Conservation (phyloP, 805 yeast genomes). For the Candida hungchunana region DNA sequence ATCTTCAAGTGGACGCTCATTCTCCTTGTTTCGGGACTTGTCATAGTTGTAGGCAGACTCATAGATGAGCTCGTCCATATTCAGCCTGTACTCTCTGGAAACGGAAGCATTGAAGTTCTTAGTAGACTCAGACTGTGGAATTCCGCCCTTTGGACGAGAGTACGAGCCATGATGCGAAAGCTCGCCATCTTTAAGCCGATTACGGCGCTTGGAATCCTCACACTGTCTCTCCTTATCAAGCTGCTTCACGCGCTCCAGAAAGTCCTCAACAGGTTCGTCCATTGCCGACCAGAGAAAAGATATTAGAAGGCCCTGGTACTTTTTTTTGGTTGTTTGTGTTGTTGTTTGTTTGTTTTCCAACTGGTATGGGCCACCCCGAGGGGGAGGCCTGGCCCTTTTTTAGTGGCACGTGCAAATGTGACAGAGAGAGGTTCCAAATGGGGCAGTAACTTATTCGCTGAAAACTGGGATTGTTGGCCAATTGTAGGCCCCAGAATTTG, state of each 20-base stretch:
- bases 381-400: too few species aligned
- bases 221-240: conserved; percentile 13
- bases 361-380: too few species aligned
- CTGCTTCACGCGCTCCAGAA: conserved; percentile 13
- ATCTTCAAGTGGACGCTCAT: background rate
- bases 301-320: too few species aligned
- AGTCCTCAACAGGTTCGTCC: conserved; percentile 14
- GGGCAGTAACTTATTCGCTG: too few species aligned
- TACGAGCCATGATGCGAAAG: background rate
- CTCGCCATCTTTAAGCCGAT: conserved; percentile 3
- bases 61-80: conserved; percentile 43
- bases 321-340: too few species aligned
- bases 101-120: conserved; percentile 28
- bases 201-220: conserved; percentile 7
- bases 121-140: conserved; percentile 17
- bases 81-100: conserved; percentile 40
- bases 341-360: too few species aligned
- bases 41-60: conserved; percentile 58
- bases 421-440: too few species aligned
- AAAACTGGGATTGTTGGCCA: too few species aligned
- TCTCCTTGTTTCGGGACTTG: conserved; percentile 30
- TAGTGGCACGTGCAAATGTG: too few species aligned
- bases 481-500: too few species aligned
- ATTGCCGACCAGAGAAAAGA: conserved; percentile 1
- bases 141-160: background rate